Evolutionary conservation across 208 protist genomes (phyloP).

Genomic region (Crithidia fasciculata): DNA sequence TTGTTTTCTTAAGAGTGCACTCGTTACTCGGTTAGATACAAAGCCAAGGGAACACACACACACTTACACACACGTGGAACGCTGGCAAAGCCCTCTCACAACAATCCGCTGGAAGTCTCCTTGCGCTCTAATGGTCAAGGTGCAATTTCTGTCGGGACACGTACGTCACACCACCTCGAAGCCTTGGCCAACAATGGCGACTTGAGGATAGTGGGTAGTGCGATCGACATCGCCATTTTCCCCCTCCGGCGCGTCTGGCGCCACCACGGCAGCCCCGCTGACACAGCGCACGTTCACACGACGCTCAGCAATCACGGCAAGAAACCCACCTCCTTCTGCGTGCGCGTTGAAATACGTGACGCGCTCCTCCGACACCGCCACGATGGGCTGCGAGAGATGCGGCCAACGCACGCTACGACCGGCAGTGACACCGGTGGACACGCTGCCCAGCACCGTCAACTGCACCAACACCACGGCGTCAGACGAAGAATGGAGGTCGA

Average conservation of each 20-base stretch:
- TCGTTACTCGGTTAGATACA: too few relatives aligned
- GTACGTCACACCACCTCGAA: conserved; percentile 26
- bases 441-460: conserved; percentile 18
- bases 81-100: too few relatives aligned
- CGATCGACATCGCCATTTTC: not conserved
- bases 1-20: too few relatives aligned
- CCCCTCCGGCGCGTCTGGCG: not conserved
- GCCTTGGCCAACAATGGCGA: conserved; percentile 49
- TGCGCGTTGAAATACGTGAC: conserved; percentile 31
- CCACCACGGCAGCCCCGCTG: conserved; percentile 51
- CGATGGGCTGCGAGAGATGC: conserved; percentile 2
- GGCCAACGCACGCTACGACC: conserved; percentile 57
- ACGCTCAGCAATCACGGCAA: conserved; percentile 12
- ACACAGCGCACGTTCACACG: conserved; percentile 70
- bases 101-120: too few relatives aligned
- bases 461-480: not conserved
- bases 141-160: too few relatives aligned
- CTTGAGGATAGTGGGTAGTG: not conserved
- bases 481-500: not conserved
- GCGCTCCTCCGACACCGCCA: conserved; percentile 54
- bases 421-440: conserved; percentile 60
- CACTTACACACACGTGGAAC: too few relatives aligned
- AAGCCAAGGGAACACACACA: too few relatives aligned
- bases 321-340: conserved; percentile 13
- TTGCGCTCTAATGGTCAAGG: too few relatives aligned